Conservation (phyloP, 2,329 filamentous ascomycete species). For the Trichoderma brevicompactum region DNA sequence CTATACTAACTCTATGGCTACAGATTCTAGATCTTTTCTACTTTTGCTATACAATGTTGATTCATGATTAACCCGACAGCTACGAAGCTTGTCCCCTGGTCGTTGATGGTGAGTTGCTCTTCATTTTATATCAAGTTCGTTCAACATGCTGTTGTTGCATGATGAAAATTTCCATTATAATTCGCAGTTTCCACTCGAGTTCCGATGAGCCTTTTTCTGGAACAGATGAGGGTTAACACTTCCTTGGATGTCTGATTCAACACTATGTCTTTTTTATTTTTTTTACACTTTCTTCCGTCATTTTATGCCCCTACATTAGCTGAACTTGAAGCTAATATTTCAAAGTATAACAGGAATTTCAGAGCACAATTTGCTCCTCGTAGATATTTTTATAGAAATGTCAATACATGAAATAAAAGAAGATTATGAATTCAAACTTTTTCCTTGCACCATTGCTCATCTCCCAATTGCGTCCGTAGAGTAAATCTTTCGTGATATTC, state of each 20-base stretch:
- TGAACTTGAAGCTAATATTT: slow-evolving; percentile 21
- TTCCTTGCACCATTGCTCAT: neutral
- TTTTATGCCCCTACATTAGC: neutral
- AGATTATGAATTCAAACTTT: neutral
- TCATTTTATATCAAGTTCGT: slow-evolving; percentile 15
- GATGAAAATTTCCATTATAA: slow-evolving; percentile 75
- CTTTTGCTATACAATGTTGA: neutral
- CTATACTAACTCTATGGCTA: slow-evolving; percentile 20
- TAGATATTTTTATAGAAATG: neutral
- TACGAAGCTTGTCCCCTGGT: neutral
- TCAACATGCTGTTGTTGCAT: slow-evolving; percentile 45
- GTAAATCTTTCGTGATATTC: neutral
- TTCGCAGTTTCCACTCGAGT: slow-evolving; percentile 91
- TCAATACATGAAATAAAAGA: neutral
- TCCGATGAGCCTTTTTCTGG: slow-evolving; percentile 67
- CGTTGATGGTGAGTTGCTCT: slow-evolving; percentile 27
- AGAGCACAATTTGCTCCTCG: neutral
- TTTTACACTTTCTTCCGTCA: neutral
- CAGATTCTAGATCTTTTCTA: neutral
- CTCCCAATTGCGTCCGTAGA: neutral
- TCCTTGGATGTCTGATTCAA: slow-evolving; percentile 77
- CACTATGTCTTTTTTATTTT: slow-evolving; percentile 32
- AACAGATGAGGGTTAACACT: slow-evolving; percentile 70
- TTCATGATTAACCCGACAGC: slow-evolving; percentile 14
- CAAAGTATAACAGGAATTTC: slow-evolving; percentile 3